Conservation (phyloP, 1,284 basidiomycete genomes). For the Crepidotus sp. region DNA sequence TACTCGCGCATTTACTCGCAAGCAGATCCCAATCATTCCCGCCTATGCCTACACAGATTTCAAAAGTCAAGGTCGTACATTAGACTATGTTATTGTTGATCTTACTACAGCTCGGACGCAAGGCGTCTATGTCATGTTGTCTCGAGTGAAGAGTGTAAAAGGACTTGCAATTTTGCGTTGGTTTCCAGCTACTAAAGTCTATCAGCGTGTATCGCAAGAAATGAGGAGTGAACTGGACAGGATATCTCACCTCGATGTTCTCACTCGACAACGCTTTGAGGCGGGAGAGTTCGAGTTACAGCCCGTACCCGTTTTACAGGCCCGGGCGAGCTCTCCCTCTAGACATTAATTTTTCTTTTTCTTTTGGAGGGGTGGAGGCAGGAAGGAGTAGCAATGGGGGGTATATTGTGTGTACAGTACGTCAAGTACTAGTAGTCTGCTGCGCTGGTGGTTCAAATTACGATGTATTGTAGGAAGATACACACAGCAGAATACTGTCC, state of each 20-base stretch:
- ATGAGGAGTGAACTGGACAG: background rate
- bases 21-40: constrained; percentile 21
- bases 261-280: background rate
- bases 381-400: too few species aligned
- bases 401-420: too few species aligned
- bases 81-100: constrained; percentile 17
- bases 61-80: constrained; percentile 23
- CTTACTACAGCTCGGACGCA: background rate
- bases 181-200: constrained; percentile 1
- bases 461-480: too few species aligned
- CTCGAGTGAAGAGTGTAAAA: constrained; percentile 2
- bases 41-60: constrained; percentile 23
- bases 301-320: too few species aligned
- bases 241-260: background rate
- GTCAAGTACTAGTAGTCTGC: too few species aligned
- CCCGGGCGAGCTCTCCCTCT: too few species aligned
- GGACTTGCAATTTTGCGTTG: background rate
- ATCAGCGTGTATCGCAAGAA: background rate
- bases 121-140: constrained; percentile 22
- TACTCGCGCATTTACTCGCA: constrained; percentile 5
- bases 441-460: too few species aligned
- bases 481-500: too few species aligned
- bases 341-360: too few species aligned
- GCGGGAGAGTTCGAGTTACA: background rate
- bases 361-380: too few species aligned